These are phyloP conservation scores for Coniochaeta sp. DNA, from an alignment of 2,329 filamentous ascomycete genomes.

Conservation along the genomic window DNA sequence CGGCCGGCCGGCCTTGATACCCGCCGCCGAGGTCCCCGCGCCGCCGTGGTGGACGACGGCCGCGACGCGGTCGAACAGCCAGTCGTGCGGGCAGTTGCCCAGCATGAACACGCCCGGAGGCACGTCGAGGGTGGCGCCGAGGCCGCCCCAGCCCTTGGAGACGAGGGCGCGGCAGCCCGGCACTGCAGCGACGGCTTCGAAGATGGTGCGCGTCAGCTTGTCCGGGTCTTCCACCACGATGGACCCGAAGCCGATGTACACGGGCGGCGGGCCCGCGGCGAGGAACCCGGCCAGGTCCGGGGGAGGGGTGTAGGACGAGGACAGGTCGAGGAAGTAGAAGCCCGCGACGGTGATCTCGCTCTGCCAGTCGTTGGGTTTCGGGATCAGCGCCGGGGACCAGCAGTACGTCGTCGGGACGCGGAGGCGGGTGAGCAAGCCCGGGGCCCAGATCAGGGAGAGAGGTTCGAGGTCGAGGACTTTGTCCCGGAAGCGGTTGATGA, in stretches of 20 bases:
- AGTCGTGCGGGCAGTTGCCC: constrained; percentile 81
- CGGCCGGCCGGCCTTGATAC: constrained; percentile 72
- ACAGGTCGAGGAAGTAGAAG: constrained; percentile 67
- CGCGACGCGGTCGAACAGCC: constrained; percentile 76
- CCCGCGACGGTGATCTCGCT: constrained; percentile 65
- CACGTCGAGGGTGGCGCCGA: constrained; percentile 66
- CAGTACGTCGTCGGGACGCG: constrained; percentile 84
- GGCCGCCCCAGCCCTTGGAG: constrained; percentile 82
- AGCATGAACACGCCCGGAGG: constrained; percentile 76
- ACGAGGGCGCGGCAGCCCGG: constrained; percentile 72
- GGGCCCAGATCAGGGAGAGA: constrained; percentile 74
- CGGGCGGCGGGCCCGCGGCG: constrained; percentile 59
- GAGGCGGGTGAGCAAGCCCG: constrained; percentile 68
- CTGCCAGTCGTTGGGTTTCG: constrained; percentile 61
- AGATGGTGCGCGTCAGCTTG: constrained; percentile 62
- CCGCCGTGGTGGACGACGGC: constrained; percentile 84
- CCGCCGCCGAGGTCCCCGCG: constrained; percentile 80
- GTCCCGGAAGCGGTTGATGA: constrained; percentile 82
- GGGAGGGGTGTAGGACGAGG: constrained; percentile 58
- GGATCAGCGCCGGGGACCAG: constrained; percentile 70
- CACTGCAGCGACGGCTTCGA: constrained; percentile 60
- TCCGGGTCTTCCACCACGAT: constrained; percentile 75
- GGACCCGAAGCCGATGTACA: constrained; percentile 79
- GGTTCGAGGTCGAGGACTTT: constrained; percentile 68
- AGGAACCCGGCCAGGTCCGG: constrained; percentile 61